phyloP scores from a whole-genome alignment of 306 rosid species.

The Fagus crenata region DNA sequence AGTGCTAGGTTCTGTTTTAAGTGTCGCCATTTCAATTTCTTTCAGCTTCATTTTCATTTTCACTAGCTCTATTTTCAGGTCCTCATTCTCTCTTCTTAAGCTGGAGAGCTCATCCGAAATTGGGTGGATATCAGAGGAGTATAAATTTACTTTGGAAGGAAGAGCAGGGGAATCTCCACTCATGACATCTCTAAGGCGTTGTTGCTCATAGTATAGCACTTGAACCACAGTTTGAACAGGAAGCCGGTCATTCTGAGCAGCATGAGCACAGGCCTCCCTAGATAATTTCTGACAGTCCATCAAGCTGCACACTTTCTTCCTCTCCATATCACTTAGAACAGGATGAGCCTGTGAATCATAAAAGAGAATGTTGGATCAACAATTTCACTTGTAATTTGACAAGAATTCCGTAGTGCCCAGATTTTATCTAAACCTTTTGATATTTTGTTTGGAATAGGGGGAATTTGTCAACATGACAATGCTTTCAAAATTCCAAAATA shows the following conservation, averaged over 20 bases:
- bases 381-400: slow-evolving; percentile 1
- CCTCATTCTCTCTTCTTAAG: slow-evolving; percentile 68
- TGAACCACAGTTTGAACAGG: slow-evolving; percentile 96
- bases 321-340: slow-evolving; percentile 76
- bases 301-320: slow-evolving; percentile 87
- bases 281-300: slow-evolving; percentile 96
- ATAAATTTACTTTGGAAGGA: slow-evolving; percentile 42
- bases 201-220: slow-evolving; percentile 91
- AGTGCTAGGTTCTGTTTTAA: slow-evolving; percentile 46
- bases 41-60: slow-evolving; percentile 71
- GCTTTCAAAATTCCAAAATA: neutral
- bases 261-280: slow-evolving; percentile 91
- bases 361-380: neutral
- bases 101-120: slow-evolving; percentile 59
- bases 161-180: slow-evolving; percentile 51
- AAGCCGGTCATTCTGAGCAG: slow-evolving; percentile 93
- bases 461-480: neutral
- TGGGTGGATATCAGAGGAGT: slow-evolving; percentile 48
- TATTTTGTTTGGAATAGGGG: neutral
- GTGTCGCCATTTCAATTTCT: slow-evolving; percentile 55
- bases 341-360: slow-evolving; percentile 81
- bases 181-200: slow-evolving; percentile 83
- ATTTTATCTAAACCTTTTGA: neutral
- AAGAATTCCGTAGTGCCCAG: neutral
- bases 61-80: slow-evolving; percentile 68